Evolutionary conservation across 768 basidiomycete species (phyloP), one percentile per base, ranked within the genome.

Genomic region (Lyophyllum atratum): DNA sequence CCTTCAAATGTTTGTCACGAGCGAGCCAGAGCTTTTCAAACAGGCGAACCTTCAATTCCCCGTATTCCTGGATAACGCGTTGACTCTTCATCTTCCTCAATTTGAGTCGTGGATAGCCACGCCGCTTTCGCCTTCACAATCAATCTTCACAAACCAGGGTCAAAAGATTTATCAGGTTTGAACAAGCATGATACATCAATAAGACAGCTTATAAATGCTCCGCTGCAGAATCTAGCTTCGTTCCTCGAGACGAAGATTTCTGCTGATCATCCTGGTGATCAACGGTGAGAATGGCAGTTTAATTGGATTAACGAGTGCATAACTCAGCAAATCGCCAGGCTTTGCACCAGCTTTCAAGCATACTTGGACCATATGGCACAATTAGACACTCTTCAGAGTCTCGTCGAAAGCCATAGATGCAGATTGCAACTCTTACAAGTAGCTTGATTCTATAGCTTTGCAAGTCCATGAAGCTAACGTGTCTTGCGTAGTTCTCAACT

Each of bases 341-440:
- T 62, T 12, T 62, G 56, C 34, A 52, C 49, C 3, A 61, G 40
- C 12, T 61, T 64, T 25, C 60, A 59, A 31, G 58, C 22, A 14
- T 60, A 62, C 43, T 33, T 62, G 25, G 55, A 64, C 43, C 56
- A 48, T 31, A 55, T 62, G 49, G 53, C 34, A 4, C 28, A 34
- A 28, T 42, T 60, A n/a, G 58, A 62, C 34, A 58, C 7, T 2
- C 51, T 64, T 12, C 44, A 53, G 28, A 58, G 58, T 25, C 56
- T 64, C 6, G 56, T 64, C 11, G 58, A 64, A 40, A 59, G 58
- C 45, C 64, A 62, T 28, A 54, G 55, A 28, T 56, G 53, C 31
- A 55, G 64, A 26, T 42, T 64, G 26, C 58, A 62, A 25, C 52
- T 64, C 12, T 39, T 64, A 12, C 53, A 61, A 48, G 64, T 64